A percentile compares a stretch with the other conserved stretches of the same genome.
Evolutionary conservation across 2,329 filamentous ascomycete genomes (phyloP).

Genomic region (Lasiodiplodia hormozganensis): DNA sequence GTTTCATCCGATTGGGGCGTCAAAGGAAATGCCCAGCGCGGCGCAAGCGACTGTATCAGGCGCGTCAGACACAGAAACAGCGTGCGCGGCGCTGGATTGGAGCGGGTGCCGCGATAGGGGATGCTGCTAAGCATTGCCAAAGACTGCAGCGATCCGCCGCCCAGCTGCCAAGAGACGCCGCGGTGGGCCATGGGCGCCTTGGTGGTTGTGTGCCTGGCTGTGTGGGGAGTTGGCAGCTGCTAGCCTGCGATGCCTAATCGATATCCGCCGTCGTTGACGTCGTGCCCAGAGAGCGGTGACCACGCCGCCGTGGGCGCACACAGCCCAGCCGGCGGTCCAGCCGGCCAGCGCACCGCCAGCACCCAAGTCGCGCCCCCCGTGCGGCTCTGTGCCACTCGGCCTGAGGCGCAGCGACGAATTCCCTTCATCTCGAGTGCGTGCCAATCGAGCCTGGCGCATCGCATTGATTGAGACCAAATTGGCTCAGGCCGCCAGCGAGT

Average conservation of each 20-base stretch:
- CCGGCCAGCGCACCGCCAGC: background rate
- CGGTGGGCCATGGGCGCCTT: slow-evolving; percentile 10
- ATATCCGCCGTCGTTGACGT: slow-evolving; percentile 4
- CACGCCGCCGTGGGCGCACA: background rate
- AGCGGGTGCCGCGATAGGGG: slow-evolving; percentile 15
- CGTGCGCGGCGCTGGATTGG: slow-evolving; percentile 12
- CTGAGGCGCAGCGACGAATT: background rate
- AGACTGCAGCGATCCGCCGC: slow-evolving; percentile 19
- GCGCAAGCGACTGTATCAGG: slow-evolving; percentile 12
- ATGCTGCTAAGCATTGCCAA: slow-evolving; percentile 23
- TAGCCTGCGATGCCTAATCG: slow-evolving; percentile 1
- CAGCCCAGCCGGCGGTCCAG: background rate
- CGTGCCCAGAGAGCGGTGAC: slow-evolving; percentile 15
- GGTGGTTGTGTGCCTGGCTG: slow-evolving; percentile 3
- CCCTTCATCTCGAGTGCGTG: slow-evolving; percentile 12
- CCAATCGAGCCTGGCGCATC: background rate
- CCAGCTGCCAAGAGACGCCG: slow-evolving; percentile 1
- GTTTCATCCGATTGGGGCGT: slow-evolving; percentile 25
- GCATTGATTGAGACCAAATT: slow-evolving; percentile 18
- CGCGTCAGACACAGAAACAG: slow-evolving; percentile 9
- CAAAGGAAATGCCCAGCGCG: background rate
- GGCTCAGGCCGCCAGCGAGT: slow-evolving; percentile 8
- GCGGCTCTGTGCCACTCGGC: slow-evolving; percentile 3
- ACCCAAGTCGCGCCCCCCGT: slow-evolving; percentile 3
- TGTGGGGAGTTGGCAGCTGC: background rate